Evolutionary conservation across 176 grass and related monocot genomes (phyloP).

Genomic region (Lolium rigidum): DNA sequence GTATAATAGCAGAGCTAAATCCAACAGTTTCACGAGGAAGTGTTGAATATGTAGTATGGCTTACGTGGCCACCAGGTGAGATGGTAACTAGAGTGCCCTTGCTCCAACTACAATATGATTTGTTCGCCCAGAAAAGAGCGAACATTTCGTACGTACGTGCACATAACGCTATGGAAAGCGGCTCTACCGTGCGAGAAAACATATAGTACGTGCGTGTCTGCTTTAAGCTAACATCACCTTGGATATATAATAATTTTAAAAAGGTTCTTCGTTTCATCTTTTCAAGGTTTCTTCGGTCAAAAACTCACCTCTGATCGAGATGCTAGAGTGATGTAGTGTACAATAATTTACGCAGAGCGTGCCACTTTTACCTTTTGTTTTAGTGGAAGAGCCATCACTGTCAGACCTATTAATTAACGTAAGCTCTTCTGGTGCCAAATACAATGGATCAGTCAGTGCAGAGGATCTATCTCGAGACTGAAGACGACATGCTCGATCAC

Average conservation of each 20-base stretch:
- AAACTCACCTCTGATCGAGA: not conserved
- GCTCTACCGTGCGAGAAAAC: not conserved
- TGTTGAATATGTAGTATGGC: too few species aligned
- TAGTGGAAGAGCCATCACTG: not conserved
- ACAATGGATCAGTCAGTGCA: not conserved
- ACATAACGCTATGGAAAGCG: not conserved
- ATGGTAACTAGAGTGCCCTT: not conserved
- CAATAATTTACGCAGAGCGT: not conserved
- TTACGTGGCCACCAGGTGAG: not conserved
- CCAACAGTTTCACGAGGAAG: too few species aligned
- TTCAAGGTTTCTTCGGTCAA: not conserved
- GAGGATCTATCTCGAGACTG: not conserved
- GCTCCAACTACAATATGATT: constrained; percentile 28
- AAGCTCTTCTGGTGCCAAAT: not conserved
- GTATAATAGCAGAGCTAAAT: too few species aligned
- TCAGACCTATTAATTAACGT: not conserved
- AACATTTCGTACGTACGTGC: not conserved
- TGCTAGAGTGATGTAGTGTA: too few species aligned
- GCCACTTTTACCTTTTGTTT: not conserved
- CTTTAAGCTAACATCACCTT: not conserved
- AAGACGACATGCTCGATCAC: not conserved
- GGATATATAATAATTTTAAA: not conserved
- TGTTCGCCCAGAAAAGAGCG: not conserved
- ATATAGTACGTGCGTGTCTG: not conserved
- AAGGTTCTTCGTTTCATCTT: not conserved